Percentiles rank a stretch among this genome's conserved stretches.
Evolutionary conservation across 169 alveolate genomes (phyloP).

Genomic region (Cardiosporidium cionae): DNA sequence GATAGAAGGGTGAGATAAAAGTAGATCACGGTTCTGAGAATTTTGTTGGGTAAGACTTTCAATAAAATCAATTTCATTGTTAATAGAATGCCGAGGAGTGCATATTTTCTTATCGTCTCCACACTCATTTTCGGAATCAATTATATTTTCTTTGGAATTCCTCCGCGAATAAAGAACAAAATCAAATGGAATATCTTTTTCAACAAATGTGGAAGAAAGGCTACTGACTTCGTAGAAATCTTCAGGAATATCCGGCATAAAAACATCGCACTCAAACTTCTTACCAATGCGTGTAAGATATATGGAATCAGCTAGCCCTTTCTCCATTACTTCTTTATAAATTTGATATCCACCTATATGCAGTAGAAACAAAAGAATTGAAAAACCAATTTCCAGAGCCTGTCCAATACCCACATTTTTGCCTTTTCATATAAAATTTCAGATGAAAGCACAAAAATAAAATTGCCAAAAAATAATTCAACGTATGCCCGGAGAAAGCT

Average conservation of each 20-base stretch:
- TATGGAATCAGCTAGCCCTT: background rate
- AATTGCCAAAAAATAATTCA: too few relatives aligned
- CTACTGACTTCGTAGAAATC: conserved; percentile 29
- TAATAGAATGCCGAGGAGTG: too few relatives aligned
- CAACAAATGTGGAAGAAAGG: conserved; percentile 42
- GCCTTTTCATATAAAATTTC: too few relatives aligned
- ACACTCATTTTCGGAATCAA: conserved; percentile 32
- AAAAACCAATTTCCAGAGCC: too few relatives aligned
- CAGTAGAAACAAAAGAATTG: too few relatives aligned
- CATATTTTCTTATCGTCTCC: too few relatives aligned
- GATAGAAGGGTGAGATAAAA: conserved; percentile 25
- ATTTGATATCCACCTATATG: background rate
- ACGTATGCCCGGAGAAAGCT: too few relatives aligned
- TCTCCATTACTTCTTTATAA: background rate
- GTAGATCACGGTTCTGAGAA: too few relatives aligned
- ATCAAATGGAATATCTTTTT: conserved; percentile 51
- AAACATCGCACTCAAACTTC: conserved; percentile 20
- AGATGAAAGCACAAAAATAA: too few relatives aligned
- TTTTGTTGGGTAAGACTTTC: too few relatives aligned
- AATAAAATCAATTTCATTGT: too few relatives aligned
- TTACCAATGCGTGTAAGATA: conserved; percentile 9
- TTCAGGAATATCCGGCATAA: conserved; percentile 41
- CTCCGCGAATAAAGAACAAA: conserved; percentile 40
- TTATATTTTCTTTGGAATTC: background rate
- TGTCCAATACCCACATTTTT: too few relatives aligned